Evolutionary conservation across 345 rosid species (phyloP), one percentile per base, ranked within the genome.

Genomic region (Rhodomyrtus tomentosa): DNA sequence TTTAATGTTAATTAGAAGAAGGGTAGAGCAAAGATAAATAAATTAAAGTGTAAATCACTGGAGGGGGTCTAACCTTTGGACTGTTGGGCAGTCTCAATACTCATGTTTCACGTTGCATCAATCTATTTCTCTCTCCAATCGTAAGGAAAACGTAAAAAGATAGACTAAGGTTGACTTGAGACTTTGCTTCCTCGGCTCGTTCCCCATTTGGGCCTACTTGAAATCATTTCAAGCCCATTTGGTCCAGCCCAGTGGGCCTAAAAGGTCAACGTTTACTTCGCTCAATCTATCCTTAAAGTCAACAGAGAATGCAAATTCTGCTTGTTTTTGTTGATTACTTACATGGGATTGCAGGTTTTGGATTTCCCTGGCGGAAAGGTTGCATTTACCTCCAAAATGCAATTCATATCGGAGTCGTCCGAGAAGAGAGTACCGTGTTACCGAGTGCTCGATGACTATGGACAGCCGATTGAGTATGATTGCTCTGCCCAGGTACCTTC

Each of bases 291-390:
- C 27, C 13, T 82, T 24, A 9, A 82, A 40, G 42, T 42, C 84
- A 24, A 10, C 12, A 0, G 27, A 38, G 62, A n/a, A 38, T 1
- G 53, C 32, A 36, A 52, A 40, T 21, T 22, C 72, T 58, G 20
- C 24, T 56, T 81, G 48, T 45, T 40, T 14, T 45, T 21, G 42
- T 50, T 51, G 8, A 27, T 27, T 1, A 6, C 82, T 45, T 11
- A 16, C 36, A 0, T 1, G 53, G 20, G 4, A 24, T 3, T 20
- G 54, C 85, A 95, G 98, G 94, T 59, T 80, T 51, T 93, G 88
- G 91, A 93, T 83, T 94, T 95, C 53, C 97, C 97, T 4, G 98
- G 98, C 50, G 97, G 96, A 40, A 94, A 91, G 83, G 94, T 94
- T 62, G 25, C 89, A 50, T 95, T 89, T 81, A 92, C 90, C 55